Evolutionary conservation across 345 rosid genomes (phyloP).

Genomic region (Dipteronia dyeriana): DNA sequence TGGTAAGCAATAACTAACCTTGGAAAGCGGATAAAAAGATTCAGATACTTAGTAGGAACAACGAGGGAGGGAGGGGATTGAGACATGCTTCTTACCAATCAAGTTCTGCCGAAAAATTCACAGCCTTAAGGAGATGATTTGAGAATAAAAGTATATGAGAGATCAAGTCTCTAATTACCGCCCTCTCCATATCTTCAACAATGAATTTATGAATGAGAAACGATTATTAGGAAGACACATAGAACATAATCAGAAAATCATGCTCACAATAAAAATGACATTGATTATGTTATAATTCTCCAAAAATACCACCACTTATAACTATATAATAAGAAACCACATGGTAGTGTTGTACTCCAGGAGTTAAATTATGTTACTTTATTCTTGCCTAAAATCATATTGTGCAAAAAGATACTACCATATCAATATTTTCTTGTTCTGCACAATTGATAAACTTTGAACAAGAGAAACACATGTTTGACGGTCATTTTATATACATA

Average conservation of each 20-base stretch:
- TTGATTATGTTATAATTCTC: not conserved
- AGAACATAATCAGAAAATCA: constrained; percentile 8
- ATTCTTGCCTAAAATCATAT: not conserved
- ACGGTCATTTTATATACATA: constrained; percentile 20
- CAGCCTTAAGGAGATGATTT: constrained; percentile 73
- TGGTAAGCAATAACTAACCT: constrained; percentile 16
- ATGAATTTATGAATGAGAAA: constrained; percentile 22
- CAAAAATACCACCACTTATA: not conserved
- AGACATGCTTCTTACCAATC: constrained; percentile 67
- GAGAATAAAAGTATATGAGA: constrained; percentile 72
- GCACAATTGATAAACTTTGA: not conserved
- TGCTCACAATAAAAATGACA: not conserved
- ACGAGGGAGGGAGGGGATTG: not conserved
- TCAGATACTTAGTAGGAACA: not conserved
- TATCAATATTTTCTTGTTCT: constrained; percentile 8
- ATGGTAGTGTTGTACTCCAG: not conserved
- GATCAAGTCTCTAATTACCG: constrained; percentile 81
- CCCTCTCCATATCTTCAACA: constrained; percentile 88
- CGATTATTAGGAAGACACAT: constrained; percentile 16
- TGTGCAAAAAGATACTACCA: not conserved
- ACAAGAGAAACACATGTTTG: not conserved
- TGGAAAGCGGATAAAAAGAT: not conserved
- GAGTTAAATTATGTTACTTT: not conserved
- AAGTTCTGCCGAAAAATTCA: constrained; percentile 83
- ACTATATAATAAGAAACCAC: not conserved